These are phyloP conservation scores for Cucurbita ficifolia DNA, from an alignment of 306 rosid species.

Conservation along the genomic window DNA sequence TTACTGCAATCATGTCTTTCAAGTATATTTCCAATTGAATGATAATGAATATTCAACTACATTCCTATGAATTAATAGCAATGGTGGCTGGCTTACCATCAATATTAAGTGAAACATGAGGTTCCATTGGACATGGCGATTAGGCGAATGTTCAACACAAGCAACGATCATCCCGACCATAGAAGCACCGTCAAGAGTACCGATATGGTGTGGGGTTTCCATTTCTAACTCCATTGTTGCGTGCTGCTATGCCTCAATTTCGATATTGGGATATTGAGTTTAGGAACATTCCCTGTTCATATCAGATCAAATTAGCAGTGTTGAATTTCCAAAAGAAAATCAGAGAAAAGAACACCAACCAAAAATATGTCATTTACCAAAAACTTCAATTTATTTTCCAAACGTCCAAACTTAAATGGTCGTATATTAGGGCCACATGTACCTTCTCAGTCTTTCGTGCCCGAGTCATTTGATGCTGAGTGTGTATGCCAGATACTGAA, in stretches of 20 bases:
- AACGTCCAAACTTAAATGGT: not conserved
- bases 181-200: constrained; percentile 28
- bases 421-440: not conserved
- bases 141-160: constrained; percentile 28
- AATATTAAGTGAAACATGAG: constrained; percentile 5
- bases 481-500: not conserved
- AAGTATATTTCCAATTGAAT: constrained; percentile 26
- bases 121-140: constrained; percentile 16
- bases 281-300: constrained; percentile 7
- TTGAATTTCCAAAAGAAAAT: not conserved
- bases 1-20: constrained; percentile 41
- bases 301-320: not conserved
- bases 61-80: not conserved
- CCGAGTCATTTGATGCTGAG: not conserved
- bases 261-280: constrained; percentile 41
- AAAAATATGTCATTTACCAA: not conserved
- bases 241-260: constrained; percentile 20
- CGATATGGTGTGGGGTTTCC: constrained; percentile 34
- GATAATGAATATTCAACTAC: not conserved
- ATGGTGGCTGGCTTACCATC: constrained; percentile 2
- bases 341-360: not conserved
- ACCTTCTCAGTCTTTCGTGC: not conserved
- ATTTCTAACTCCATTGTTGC: constrained; percentile 28
- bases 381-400: not conserved
- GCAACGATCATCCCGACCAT: constrained; percentile 39